Conservation (phyloP, 2,329 filamentous ascomycete genomes). For the Fusarium sp. region DNA sequence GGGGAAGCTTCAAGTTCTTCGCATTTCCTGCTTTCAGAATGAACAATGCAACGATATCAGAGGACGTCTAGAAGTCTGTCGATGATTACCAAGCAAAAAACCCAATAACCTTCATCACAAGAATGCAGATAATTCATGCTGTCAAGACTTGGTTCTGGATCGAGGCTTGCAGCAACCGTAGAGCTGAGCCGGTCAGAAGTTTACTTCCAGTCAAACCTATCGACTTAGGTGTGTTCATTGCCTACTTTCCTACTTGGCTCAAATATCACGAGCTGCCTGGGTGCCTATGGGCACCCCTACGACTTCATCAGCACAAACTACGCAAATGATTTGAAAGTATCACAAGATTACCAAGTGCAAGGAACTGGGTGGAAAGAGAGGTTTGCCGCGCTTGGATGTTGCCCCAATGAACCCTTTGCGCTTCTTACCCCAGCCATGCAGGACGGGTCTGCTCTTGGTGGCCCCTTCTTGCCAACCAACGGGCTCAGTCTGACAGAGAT, state of each 20-base stretch:
- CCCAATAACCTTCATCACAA: neutral
- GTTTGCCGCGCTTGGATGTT: neutral
- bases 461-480: neutral
- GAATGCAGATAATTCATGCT: neutral
- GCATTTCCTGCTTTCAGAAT: neutral
- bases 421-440: conserved; percentile 6
- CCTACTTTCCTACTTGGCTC: conserved; percentile 2
- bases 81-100: neutral
- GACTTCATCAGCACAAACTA: conserved; percentile 1
- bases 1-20: neutral
- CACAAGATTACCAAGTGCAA: neutral
- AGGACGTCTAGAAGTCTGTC: neutral
- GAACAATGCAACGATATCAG: neutral
- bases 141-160: conserved; percentile 5
- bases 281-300: neutral
- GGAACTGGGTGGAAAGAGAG: neutral
- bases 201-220: fast-evolving
- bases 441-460: neutral
- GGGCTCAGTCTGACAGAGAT: neutral
- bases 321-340: neutral
- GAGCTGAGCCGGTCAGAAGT: neutral
- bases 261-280: conserved; percentile 8
- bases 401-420: neutral
- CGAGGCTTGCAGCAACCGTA: neutral
- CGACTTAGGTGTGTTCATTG: neutral